Base-by-base conservation (phyloP, 768 basidiomycete species). In the Roridomyces roridus region DNA sequence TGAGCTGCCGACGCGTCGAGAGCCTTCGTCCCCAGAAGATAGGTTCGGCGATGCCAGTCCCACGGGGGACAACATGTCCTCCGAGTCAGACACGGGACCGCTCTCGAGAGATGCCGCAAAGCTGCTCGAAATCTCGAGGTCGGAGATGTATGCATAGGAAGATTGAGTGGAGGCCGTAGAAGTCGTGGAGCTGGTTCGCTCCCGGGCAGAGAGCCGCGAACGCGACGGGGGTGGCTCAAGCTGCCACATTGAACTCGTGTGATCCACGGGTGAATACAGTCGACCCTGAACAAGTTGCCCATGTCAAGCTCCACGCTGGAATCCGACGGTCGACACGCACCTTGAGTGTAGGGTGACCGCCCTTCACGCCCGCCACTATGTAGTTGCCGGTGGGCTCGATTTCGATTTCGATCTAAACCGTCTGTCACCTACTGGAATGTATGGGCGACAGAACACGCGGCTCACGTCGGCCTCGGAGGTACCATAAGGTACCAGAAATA, bases 21-120 rank as follows among this genome's bases (percentile, higher is more conserved):
- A 37, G 24, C 25, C 77, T 57, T 85, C 85, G 45, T 88, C 88
- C 5, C 77, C 80, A n/a, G 85, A 83, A 0, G 82, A 78, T 11
- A 84, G 78, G 39, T 74, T 78, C 4, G 89, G 87, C 1, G 91
- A 89, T 2, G 86, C 85, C 23, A 85, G 67, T 0, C 78, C 84
- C 0, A 88, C 82, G 11, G 88, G 87, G 3, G 83, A 67, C 11
- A 75, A 76, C 36, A 75, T 68, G 58, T 92, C 90, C 51, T 92
- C 91, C 14, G 78, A 77, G 56, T 93, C 91, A 21, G 91, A 92
- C 11, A 81, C 80, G 24, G 85, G 86, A 14, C 78, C 86, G 61
- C 88, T 88, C 67, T 91, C 91, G 4, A 92, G 79, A 25, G 91
- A 92, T 6, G 89, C 90, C 1, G 89, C 89, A 62, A 92, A 92